phyloP scores from a whole-genome alignment of 306 rosid genomes.

The Rosa chinensis region DNA sequence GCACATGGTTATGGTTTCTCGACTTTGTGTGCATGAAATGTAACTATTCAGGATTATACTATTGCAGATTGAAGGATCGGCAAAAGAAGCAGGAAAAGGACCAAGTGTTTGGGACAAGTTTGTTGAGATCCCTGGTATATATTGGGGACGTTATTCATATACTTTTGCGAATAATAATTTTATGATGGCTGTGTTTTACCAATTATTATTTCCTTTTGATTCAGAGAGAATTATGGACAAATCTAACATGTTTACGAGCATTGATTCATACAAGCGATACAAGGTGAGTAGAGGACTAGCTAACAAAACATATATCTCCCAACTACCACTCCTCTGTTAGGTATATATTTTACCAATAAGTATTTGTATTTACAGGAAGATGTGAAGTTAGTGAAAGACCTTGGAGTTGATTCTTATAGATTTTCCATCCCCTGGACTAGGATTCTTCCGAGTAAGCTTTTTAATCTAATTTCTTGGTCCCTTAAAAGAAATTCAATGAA shows the following conservation, averaged over 20 bases:
- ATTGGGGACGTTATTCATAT: not conserved
- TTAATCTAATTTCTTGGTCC: not conserved
- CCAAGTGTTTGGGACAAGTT: conserved; percentile 28
- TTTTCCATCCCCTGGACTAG: conserved; percentile 41
- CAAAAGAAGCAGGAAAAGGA: conserved; percentile 26
- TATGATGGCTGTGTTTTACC: not conserved
- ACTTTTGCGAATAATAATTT: not conserved
- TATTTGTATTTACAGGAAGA: conserved; percentile 28
- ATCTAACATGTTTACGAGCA: not conserved
- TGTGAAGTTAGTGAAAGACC: conserved; percentile 19
- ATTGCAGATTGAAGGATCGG: conserved; percentile 26
- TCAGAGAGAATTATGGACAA: not conserved
- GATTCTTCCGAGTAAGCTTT: conserved; percentile 28
- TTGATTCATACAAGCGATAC: conserved; percentile 37
- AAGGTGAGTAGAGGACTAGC: conserved; percentile 24
- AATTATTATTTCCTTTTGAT: not conserved
- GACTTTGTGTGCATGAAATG: not conserved
- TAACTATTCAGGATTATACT: not conserved
- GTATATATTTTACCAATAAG: not conserved
- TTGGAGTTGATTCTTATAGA: conserved; percentile 32
- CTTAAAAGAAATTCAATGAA: not conserved
- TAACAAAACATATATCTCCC: not conserved
- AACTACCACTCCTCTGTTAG: not conserved
- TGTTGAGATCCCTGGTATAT: not conserved
- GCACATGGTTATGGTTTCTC: not conserved